phyloP scores from a whole-genome alignment of 73 alveolate genomes.

The Breviolum minutum region DNA sequence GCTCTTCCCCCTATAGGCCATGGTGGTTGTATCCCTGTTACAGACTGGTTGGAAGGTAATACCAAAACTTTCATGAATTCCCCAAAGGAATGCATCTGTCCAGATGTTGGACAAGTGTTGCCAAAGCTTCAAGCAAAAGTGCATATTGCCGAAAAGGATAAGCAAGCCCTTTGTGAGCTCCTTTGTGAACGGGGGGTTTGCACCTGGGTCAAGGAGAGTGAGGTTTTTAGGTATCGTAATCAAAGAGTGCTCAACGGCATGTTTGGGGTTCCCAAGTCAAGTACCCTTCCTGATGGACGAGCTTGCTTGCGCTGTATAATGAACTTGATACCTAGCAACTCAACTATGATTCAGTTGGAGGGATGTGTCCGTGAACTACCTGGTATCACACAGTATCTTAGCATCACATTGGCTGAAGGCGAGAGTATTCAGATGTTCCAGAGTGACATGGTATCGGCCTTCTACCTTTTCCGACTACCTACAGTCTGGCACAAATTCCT shows the following conservation, averaged over 20 bases:
- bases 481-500: background rate
- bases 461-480: background rate
- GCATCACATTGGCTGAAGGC: background rate
- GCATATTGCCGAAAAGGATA: background rate
- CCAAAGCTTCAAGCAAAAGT: background rate
- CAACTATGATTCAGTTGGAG: background rate
- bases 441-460: constrained; percentile 1
- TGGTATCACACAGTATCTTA: background rate
- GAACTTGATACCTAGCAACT: background rate
- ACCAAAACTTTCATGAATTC: background rate
- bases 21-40: background rate
- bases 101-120: background rate
- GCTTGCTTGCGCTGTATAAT: background rate
- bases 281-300: background rate
- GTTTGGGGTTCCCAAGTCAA: constrained; percentile 39
- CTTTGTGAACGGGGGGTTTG: background rate
- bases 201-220: background rate
- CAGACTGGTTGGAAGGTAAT: background rate
- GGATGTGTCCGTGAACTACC: background rate
- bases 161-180: background rate
- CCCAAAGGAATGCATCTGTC: background rate
- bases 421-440: background rate
- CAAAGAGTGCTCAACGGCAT: background rate
- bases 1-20: background rate
- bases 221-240: background rate